These are phyloP conservation scores for Monilinia aucupariae DNA, from an alignment of 2,329 filamentous ascomycete species.

Conservation along the genomic window DNA sequence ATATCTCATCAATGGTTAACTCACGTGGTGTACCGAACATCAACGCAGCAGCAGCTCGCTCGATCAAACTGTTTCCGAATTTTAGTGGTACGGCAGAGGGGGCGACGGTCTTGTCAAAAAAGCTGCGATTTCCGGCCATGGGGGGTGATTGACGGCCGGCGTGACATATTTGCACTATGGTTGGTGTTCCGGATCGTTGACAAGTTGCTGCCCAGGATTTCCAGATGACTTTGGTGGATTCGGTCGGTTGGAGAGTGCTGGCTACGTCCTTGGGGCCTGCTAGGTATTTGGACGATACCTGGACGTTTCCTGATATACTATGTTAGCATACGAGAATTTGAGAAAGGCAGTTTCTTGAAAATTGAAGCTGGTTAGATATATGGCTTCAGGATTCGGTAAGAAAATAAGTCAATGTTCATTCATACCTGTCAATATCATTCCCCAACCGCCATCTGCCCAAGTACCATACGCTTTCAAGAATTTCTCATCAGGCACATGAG, in stretches of 20 bases:
- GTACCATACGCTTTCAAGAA: slow-evolving; percentile 44
- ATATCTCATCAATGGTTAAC: slow-evolving; percentile 52
- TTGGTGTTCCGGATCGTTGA: slow-evolving; percentile 36
- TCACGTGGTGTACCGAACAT: slow-evolving; percentile 51
- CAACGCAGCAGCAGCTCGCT: slow-evolving; percentile 31
- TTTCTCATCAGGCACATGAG: slow-evolving; percentile 41
- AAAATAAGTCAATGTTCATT: background rate
- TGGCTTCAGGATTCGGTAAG: too few relatives aligned
- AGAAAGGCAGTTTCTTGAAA: too few relatives aligned
- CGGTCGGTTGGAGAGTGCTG: slow-evolving; percentile 28
- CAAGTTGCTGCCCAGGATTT: slow-evolving; percentile 36
- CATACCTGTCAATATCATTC: slow-evolving; percentile 44
- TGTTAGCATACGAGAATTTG: background rate
- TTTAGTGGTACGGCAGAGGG: slow-evolving; percentile 42
- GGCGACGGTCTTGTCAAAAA: slow-evolving; percentile 40
- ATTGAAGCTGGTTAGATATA: too few relatives aligned
- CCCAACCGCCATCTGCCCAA: slow-evolving; percentile 53
- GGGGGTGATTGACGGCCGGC: slow-evolving; percentile 43
- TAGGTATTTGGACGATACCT: slow-evolving; percentile 10
- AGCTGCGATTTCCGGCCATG: slow-evolving; percentile 37
- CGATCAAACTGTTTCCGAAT: slow-evolving; percentile 39
- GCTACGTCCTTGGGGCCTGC: background rate
- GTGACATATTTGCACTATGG: slow-evolving; percentile 44
- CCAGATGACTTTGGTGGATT: slow-evolving; percentile 36
- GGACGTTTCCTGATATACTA: background rate